A percentile compares a stretch with the other conserved stretches of the same genome.
Conservation (phyloP, 2,329 filamentous ascomycete genomes). For the Didymella lethalis region DNA sequence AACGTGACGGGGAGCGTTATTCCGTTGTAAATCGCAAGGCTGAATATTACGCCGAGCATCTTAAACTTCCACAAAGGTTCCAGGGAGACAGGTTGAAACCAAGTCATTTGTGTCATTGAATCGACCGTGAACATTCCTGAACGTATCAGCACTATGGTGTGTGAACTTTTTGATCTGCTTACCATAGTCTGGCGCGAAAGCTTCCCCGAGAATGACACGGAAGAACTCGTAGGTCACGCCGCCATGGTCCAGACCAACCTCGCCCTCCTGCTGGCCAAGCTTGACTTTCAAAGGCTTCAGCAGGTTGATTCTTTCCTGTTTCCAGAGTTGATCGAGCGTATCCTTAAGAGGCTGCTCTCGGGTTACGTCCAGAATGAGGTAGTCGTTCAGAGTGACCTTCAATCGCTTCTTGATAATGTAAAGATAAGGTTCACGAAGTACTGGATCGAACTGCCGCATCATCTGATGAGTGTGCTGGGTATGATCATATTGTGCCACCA, state of each 20-base stretch:
- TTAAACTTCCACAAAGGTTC: constrained; percentile 92
- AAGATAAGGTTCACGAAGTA: constrained; percentile 35
- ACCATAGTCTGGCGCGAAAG: constrained; percentile 78
- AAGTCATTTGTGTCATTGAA: constrained; percentile 76
- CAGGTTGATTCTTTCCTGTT: constrained; percentile 80
- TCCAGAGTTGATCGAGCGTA: constrained; percentile 85
- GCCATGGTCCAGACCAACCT: constrained; percentile 91
- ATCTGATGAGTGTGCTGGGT: constrained; percentile 42
- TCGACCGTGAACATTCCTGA: constrained; percentile 79
- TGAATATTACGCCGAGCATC: constrained; percentile 85
- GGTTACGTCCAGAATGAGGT: constrained; percentile 56
- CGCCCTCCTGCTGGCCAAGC: constrained; percentile 79
- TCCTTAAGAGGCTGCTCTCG: constrained; percentile 53
- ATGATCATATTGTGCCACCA: constrained; percentile 78
- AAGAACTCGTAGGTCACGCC: constrained; percentile 98
- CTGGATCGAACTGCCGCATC: constrained; percentile 34
- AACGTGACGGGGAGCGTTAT: constrained; percentile 90
- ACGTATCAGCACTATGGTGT: constrained; percentile 19
- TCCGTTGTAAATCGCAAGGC: constrained; percentile 90
- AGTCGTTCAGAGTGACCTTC: constrained; percentile 48
- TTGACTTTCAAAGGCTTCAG: constrained; percentile 87
- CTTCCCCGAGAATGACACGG: constrained; percentile 79
- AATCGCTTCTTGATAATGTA: constrained; percentile 44
- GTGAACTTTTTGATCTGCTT: constrained; percentile 37
- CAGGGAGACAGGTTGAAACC: constrained; percentile 83